Percentiles rank a stretch among this genome's conserved stretches.
Conservation (phyloP, 1,284 basidiomycete species). For the Singerocomus rubriflavus region DNA sequence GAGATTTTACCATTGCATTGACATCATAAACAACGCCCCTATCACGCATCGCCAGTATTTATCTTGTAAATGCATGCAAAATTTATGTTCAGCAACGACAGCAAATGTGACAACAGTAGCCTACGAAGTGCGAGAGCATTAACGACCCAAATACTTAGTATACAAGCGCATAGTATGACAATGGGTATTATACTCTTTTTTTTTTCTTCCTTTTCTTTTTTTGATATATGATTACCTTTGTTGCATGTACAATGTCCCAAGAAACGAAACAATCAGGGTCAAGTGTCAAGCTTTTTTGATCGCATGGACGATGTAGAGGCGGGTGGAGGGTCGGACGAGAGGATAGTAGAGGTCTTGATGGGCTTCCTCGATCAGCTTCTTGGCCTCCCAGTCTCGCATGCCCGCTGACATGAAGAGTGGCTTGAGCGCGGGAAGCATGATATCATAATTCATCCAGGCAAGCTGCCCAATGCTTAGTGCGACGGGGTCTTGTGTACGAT, state of each 20-base stretch:
- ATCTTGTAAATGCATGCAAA: background rate
- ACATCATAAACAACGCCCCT: slow-evolving; percentile 3
- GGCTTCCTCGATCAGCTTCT: slow-evolving; percentile 54
- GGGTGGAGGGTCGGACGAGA: slow-evolving; percentile 46
- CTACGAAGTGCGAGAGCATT: slow-evolving; percentile 14
- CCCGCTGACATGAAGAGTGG: slow-evolving; percentile 55
- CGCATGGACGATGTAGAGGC: slow-evolving; percentile 59
- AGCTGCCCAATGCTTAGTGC: slow-evolving; percentile 60
- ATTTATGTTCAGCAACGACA: slow-evolving; percentile 10
- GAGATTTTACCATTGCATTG: slow-evolving; percentile 17
- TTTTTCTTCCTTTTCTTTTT: background rate
- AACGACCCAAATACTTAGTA: slow-evolving; percentile 12
- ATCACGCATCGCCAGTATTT: too few species aligned
- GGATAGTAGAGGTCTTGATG: slow-evolving; percentile 65
- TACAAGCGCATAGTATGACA: slow-evolving; percentile 13
- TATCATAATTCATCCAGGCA: slow-evolving; percentile 67
- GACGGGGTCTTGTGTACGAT: slow-evolving; percentile 29
- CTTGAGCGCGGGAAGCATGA: slow-evolving; percentile 57
- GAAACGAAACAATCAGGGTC: slow-evolving; percentile 42
- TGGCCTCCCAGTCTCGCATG: slow-evolving; percentile 49
- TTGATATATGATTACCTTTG: background rate
- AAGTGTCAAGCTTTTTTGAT: slow-evolving; percentile 40
- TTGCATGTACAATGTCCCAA: slow-evolving; percentile 22
- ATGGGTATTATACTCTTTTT: slow-evolving; percentile 30
- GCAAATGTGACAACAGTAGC: slow-evolving; percentile 11